phyloP scores from a whole-genome alignment of 768 basidiomycete genomes.

The Hygrocybe coccinea region DNA sequence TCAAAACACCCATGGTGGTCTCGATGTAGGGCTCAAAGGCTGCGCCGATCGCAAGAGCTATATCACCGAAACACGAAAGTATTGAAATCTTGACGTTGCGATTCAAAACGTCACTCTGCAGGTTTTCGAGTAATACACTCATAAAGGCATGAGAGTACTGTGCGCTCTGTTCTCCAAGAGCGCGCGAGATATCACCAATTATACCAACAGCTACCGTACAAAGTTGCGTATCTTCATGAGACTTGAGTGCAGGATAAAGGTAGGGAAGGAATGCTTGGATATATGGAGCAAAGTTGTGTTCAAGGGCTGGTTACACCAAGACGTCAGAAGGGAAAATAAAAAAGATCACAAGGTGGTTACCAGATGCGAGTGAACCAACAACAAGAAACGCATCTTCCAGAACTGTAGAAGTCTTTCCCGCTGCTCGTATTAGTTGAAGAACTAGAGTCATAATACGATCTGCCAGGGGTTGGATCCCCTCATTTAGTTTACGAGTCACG shows the following conservation, averaged over 20 bases:
- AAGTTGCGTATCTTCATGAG: constrained; percentile 91
- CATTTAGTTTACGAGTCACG: constrained; percentile 78
- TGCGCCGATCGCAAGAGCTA: constrained; percentile 86
- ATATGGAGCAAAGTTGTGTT: constrained; percentile 74
- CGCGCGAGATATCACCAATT: constrained; percentile 94
- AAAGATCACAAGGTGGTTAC: constrained; percentile 31
- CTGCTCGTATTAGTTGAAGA: constrained; percentile 76
- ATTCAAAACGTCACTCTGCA: constrained; percentile 85
- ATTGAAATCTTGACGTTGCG: constrained; percentile 97
- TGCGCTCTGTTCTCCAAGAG: constrained; percentile 76
- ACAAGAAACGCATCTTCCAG: constrained; percentile 96
- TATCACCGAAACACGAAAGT: constrained; percentile 91
- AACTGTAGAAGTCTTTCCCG: constrained; percentile 90
- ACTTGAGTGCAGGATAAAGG: constrained; percentile 83
- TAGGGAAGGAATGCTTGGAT: constrained; percentile 80
- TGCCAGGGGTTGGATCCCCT: constrained; percentile 79
- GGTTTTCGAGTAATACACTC: constrained; percentile 84
- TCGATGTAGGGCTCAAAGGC: constrained; percentile 85
- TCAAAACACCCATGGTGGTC: constrained; percentile 85
- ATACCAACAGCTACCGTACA: constrained; percentile 95
- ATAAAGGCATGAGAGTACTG: constrained; percentile 88
- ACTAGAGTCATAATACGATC: constrained; percentile 94
- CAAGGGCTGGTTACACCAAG: constrained; percentile 50
- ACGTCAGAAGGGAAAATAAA: constrained; percentile 3
- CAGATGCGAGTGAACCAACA: constrained; percentile 79